Conservation (phyloP, 2,329 filamentous ascomycete species). For the Cadophora malorum region DNA sequence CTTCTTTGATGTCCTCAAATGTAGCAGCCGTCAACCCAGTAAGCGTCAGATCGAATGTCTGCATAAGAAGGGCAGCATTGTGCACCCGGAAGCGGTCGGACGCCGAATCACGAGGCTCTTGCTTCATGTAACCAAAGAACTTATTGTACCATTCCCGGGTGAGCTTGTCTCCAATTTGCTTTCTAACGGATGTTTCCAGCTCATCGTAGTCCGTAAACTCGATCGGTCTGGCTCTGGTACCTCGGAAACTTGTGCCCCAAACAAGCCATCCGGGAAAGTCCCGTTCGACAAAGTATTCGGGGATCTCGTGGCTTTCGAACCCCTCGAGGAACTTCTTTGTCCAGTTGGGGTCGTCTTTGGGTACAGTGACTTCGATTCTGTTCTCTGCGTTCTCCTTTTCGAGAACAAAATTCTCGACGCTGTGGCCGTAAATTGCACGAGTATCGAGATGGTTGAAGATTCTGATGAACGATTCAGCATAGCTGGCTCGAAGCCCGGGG, state of each 20-base stretch:
- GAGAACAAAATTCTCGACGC: slow-evolving; percentile 84
- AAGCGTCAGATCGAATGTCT: slow-evolving; percentile 89
- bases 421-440: slow-evolving; percentile 83
- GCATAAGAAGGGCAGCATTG: slow-evolving; percentile 84
- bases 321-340: slow-evolving; percentile 78
- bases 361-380: slow-evolving; percentile 75
- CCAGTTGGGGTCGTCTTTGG: slow-evolving; percentile 77
- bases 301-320: slow-evolving; percentile 74
- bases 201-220: slow-evolving; percentile 78
- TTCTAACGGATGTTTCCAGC: slow-evolving; percentile 74
- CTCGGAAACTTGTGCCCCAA: slow-evolving; percentile 88
- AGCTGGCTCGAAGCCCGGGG: slow-evolving; percentile 81
- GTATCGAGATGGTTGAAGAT: slow-evolving; percentile 88
- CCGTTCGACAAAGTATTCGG: slow-evolving; percentile 88
- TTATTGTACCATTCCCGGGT: slow-evolving; percentile 85
- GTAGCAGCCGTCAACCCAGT: slow-evolving; percentile 77
- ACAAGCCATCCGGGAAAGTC: slow-evolving; percentile 97
- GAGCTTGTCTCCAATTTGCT: slow-evolving; percentile 80
- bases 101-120: slow-evolving; percentile 84
- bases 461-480: slow-evolving; percentile 76
- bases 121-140: slow-evolving; percentile 93
- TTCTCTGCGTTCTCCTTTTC: slow-evolving; percentile 81
- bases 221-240: slow-evolving; percentile 73
- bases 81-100: slow-evolving; percentile 90
- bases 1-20: slow-evolving; percentile 86